A percentile compares a stretch with the other conserved stretches of the same genome.
Evolutionary conservation across 208 protist genomes (phyloP).

Genomic region (Lotmaria passim): DNA sequence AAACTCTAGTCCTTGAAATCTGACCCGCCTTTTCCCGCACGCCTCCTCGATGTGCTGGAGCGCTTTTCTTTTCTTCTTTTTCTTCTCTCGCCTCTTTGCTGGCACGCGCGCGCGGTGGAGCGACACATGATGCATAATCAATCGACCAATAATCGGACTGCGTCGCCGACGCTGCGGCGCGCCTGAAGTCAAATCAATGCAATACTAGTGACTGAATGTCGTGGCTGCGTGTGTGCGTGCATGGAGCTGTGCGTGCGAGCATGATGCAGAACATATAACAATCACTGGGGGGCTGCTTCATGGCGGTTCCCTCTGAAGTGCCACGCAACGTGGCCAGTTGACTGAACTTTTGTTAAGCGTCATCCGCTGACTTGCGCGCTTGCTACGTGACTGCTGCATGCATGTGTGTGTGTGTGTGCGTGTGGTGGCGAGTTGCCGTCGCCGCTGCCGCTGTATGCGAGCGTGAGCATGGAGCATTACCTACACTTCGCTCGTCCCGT

Average conservation of each 20-base stretch:
- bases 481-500: slow-evolving; percentile 61
- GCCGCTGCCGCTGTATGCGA: not conserved
- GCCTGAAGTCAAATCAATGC: slow-evolving; percentile 23
- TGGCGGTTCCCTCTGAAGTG: slow-evolving; percentile 29
- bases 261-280: slow-evolving; percentile 46
- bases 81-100: too few species aligned
- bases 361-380: slow-evolving; percentile 40
- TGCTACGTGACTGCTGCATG: not conserved
- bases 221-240: slow-evolving; percentile 1
- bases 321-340: slow-evolving; percentile 18
- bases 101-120: not conserved
- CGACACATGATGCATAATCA: slow-evolving; percentile 21
- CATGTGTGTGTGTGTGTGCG: not conserved
- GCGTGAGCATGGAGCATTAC: slow-evolving; percentile 1
- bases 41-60: not conserved
- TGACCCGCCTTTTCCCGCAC: slow-evolving; percentile 18
- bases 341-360: slow-evolving; percentile 47
- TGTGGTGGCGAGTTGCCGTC: not conserved
- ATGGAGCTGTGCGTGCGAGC: slow-evolving; percentile 24
- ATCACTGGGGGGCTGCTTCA: slow-evolving; percentile 28
- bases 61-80: too few species aligned
- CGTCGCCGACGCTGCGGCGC: slow-evolving; percentile 9
- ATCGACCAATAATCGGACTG: slow-evolving; percentile 23
- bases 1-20: slow-evolving; percentile 65
- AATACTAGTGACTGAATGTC: slow-evolving; percentile 19